phyloP scores from a whole-genome alignment of 1,139 yeast genomes.

The Protomyces inouyei region DNA sequence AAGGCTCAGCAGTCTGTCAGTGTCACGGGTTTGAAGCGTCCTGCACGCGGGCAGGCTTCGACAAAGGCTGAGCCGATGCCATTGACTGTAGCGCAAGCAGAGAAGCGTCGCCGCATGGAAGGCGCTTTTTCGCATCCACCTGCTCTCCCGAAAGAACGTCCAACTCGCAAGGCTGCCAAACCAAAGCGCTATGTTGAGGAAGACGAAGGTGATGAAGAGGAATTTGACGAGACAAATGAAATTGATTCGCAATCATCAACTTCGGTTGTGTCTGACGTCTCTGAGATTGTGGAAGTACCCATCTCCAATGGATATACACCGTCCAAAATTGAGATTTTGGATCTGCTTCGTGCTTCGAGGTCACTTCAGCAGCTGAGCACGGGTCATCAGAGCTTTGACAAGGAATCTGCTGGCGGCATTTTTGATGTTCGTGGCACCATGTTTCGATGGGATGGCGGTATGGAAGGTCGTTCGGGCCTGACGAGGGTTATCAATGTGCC shows the following conservation, averaged over 20 bases:
- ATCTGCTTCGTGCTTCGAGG: constrained; percentile 18
- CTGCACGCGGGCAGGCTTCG: neutral
- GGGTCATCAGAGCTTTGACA: neutral
- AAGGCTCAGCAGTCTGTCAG: constrained; percentile 3
- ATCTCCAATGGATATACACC: neutral
- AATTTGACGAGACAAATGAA: neutral
- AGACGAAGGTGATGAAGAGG: neutral
- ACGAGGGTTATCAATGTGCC: neutral
- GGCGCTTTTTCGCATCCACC: neutral
- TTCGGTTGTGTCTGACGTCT: neutral
- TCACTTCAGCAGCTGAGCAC: constrained; percentile 9
- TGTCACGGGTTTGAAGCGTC: neutral
- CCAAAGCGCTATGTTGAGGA: neutral
- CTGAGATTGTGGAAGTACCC: neutral
- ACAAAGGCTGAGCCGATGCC: neutral
- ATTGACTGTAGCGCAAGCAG: neutral
- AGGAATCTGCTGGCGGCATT: neutral
- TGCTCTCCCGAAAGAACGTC: neutral
- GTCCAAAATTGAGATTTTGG: constrained; percentile 16
- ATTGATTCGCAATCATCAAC: neutral
- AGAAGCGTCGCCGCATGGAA: neutral
- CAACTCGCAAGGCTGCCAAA: neutral
- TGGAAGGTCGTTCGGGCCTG: neutral
- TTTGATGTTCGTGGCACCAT: neutral
- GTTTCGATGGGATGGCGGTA: neutral